Evolutionary conservation across 2,329 filamentous ascomycete species (phyloP).

Genomic region (Pseudogymnoascus sp.): DNA sequence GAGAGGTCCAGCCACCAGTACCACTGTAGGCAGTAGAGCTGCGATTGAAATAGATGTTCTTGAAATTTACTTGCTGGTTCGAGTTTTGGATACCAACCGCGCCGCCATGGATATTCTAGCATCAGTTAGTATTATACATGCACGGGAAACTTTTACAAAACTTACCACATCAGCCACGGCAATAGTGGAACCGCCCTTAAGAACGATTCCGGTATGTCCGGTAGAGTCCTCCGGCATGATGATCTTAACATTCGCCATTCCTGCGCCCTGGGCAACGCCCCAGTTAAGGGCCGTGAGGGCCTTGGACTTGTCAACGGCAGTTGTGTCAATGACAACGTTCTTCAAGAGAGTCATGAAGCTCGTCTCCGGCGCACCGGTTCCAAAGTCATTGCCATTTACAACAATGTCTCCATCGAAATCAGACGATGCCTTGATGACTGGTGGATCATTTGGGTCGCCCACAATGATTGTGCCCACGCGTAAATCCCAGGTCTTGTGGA

Average conservation of each 20-base stretch:
- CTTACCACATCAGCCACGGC: background rate
- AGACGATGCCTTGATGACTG: conserved; percentile 21
- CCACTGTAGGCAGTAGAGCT: background rate
- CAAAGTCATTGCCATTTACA: conserved; percentile 26
- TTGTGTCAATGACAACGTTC: conserved; percentile 33
- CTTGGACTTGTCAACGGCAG: conserved; percentile 21
- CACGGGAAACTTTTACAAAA: background rate
- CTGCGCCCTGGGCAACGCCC: conserved; percentile 32
- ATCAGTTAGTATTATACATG: background rate
- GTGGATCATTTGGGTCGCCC: conserved; percentile 31
- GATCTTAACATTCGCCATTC: conserved; percentile 32
- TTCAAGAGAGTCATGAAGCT: conserved; percentile 32
- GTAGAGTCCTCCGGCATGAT: conserved; percentile 29
- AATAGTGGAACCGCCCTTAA: conserved; percentile 26
- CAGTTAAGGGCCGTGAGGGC: conserved; percentile 31
- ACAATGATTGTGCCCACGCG: conserved; percentile 29
- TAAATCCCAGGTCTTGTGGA: background rate
- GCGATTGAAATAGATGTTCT: background rate
- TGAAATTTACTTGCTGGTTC: conserved; percentile 53
- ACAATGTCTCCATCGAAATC: conserved; percentile 19
- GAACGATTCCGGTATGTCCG: conserved; percentile 29
- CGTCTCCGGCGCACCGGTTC: conserved; percentile 23
- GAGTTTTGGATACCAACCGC: conserved; percentile 30
- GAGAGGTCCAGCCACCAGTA: background rate
- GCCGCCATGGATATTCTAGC: conserved; percentile 43